phyloP scores from a whole-genome alignment of 148 eudicot species.

The Heliamphora exappendiculata region DNA sequence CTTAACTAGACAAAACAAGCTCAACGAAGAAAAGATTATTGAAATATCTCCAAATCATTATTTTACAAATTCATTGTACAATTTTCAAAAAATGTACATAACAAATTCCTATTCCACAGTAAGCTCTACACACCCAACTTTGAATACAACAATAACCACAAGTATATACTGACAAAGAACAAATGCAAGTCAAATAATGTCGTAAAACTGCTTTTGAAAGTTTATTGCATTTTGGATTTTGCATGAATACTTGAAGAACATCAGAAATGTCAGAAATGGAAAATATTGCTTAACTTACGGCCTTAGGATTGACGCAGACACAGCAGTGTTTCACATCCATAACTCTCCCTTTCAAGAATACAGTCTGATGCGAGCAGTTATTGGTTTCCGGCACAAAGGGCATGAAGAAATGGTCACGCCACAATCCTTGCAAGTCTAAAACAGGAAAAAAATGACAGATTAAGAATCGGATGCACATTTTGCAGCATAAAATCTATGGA shows the following conservation, averaged over 20 bases:
- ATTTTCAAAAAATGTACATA: neutral
- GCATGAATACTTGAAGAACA: neutral
- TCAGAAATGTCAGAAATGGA: neutral
- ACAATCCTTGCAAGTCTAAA: slow-evolving; percentile 69
- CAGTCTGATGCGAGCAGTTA: slow-evolving; percentile 47
- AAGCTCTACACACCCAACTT: neutral
- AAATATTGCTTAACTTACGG: neutral
- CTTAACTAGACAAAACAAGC: too few species aligned
- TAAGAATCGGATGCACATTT: neutral
- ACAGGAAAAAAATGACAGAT: neutral
- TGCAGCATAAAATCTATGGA: neutral
- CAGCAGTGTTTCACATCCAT: neutral
- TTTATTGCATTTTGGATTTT: neutral
- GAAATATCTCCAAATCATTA: neutral
- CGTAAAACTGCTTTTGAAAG: neutral
- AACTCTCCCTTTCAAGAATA: slow-evolving; percentile 28
- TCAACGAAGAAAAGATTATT: neutral
- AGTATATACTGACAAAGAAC: neutral
- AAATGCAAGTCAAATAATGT: neutral
- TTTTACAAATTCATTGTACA: neutral
- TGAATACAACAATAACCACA: neutral
- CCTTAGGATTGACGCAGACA: neutral
- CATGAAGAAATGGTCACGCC: slow-evolving; percentile 48
- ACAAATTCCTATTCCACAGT: neutral
- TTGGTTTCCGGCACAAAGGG: slow-evolving; percentile 58